Conservation (phyloP, 2,329 filamentous ascomycete genomes). For the Stemphylium beticola region DNA sequence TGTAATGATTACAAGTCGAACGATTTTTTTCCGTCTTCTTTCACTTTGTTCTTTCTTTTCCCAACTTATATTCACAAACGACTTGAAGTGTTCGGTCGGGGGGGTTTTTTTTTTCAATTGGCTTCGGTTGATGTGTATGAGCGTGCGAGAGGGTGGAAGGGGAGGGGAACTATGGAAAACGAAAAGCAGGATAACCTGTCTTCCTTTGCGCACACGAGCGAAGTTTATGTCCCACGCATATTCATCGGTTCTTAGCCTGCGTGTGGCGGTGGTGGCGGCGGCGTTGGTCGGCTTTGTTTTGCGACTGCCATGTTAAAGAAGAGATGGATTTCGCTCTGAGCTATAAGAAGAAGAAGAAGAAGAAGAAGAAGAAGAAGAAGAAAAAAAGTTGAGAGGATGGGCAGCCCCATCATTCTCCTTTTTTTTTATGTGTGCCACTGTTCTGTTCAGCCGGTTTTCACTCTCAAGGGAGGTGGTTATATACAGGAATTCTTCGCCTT, state of each 20-base stretch:
- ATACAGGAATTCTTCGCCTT: not conserved
- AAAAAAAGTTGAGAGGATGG: conserved; percentile 6
- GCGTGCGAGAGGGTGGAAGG: not conserved
- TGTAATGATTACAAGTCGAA: conserved; percentile 36
- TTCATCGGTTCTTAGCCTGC: not conserved
- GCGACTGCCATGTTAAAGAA: not conserved
- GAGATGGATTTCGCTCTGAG: not conserved
- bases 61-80: conserved; percentile 12
- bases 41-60: conserved; percentile 13
- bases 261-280: too few species aligned
- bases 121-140: conserved; percentile 3
- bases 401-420: conserved; percentile 4
- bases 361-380: not conserved
- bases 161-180: not conserved
- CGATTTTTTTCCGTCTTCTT: conserved; percentile 19
- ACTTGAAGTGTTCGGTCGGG: conserved; percentile 27
- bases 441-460: not conserved
- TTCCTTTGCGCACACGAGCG: too few species aligned
- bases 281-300: not conserved
- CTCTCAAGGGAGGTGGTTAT: not conserved
- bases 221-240: not conserved
- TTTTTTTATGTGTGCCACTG: too few species aligned
- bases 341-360: not conserved
- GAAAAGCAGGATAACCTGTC: conserved; percentile 8
- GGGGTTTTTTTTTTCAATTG: conserved; percentile 6